These are phyloP conservation scores for Violaceomyces palustris DNA, from an alignment of 1,284 basidiomycete species.

Conservation along the genomic window DNA sequence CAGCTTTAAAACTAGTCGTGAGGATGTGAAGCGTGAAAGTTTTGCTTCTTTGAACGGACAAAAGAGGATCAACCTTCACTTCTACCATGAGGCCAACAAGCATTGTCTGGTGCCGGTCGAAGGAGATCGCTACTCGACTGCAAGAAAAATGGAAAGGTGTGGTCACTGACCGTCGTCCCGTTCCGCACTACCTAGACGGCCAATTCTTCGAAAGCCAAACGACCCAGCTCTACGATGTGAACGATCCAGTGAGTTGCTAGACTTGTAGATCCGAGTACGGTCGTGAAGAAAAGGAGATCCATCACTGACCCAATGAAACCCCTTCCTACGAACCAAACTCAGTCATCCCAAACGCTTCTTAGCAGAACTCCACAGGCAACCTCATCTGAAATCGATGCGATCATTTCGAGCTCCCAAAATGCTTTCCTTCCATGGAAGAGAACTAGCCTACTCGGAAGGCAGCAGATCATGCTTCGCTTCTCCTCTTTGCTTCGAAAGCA, in stretches of 20 bases:
- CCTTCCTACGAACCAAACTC: no score
- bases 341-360: constrained; percentile 77
- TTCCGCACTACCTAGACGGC: constrained; percentile 73
- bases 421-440: constrained; percentile 87
- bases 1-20: no score
- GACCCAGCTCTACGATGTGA: constrained; percentile 72
- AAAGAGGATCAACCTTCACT: no score
- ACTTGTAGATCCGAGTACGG: no score
- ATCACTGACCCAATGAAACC: no score
- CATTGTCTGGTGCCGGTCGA: no score
- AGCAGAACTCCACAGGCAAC: constrained; percentile 87
- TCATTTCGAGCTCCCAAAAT: constrained; percentile 77
- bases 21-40: no score
- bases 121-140: no score
- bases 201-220: constrained; percentile 78
- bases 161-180: constrained; percentile 70
- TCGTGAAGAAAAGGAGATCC: no score
- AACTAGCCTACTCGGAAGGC: constrained; percentile 77
- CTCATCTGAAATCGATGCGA: constrained; percentile 71
- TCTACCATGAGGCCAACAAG: no score
- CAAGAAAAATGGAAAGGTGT: constrained; percentile 72
- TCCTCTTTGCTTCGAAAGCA: no score
- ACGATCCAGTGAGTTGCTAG: constrained; percentile 68
- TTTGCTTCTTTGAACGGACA: no score
- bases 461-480: constrained; percentile 83